phyloP scores from a whole-genome alignment of 106 monocot species.

The Allium fistulosum region DNA sequence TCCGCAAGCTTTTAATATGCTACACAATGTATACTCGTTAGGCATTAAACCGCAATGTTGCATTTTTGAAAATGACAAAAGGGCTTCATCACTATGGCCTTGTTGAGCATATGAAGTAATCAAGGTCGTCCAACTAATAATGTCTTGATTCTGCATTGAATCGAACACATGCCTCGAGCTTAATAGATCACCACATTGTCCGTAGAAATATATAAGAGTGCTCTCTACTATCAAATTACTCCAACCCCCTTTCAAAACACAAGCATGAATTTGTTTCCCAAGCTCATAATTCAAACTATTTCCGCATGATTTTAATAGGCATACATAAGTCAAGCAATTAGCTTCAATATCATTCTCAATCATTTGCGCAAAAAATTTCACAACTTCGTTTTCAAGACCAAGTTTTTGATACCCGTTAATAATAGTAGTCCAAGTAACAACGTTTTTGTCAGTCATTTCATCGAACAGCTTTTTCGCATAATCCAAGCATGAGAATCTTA shows the following conservation, averaged over 20 bases:
- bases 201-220: slow-evolving; percentile 58
- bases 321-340: slow-evolving; percentile 75
- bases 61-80: slow-evolving; percentile 67
- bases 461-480: slow-evolving; percentile 70
- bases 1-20: slow-evolving; percentile 71
- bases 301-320: slow-evolving; percentile 62
- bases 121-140: slow-evolving; percentile 79
- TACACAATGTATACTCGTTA: slow-evolving; percentile 83
- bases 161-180: slow-evolving; percentile 35
- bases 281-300: slow-evolving; percentile 41
- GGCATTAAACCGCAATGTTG: slow-evolving; percentile 31
- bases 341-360: slow-evolving; percentile 18
- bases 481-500: slow-evolving; percentile 26
- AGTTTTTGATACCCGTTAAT: slow-evolving; percentile 45
- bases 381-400: slow-evolving; percentile 38
- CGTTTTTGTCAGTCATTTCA: slow-evolving; percentile 40
- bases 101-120: slow-evolving; percentile 55
- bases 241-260: slow-evolving; percentile 50
- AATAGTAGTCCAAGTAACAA: slow-evolving; percentile 80
- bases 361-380: slow-evolving; percentile 37
- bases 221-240: slow-evolving; percentile 77
- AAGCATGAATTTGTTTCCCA: slow-evolving; percentile 71
- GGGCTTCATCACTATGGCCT: slow-evolving; percentile 35
- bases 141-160: slow-evolving; percentile 42
- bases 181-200: slow-evolving; percentile 41